Evolutionary conservation across 331 rosid genomes (phyloP).

Genomic region (Pyrus hybrid): DNA sequence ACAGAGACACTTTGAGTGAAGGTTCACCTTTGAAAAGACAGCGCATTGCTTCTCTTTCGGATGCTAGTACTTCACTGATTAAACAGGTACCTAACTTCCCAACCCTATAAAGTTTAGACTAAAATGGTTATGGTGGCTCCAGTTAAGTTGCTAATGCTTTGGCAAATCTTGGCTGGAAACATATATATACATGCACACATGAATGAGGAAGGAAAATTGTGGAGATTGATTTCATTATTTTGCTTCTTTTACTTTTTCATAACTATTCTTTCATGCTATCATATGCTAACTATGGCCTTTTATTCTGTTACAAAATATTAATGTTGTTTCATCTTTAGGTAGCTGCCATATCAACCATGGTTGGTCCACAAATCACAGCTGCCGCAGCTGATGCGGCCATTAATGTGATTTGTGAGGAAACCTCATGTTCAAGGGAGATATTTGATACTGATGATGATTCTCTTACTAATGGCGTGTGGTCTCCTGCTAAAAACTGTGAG

Average conservation of each 20-base stretch:
- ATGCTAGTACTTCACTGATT: constrained; percentile 67
- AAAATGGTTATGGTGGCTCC: background rate
- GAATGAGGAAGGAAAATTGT: background rate
- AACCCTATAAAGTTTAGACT: background rate
- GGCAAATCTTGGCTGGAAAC: background rate
- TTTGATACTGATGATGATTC: constrained; percentile 47
- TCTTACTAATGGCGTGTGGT: constrained; percentile 23
- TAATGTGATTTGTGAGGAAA: constrained; percentile 66
- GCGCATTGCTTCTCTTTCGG: constrained; percentile 37
- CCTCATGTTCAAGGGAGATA: constrained; percentile 58
- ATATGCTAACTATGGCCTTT: background rate
- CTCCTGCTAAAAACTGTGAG: constrained; percentile 22
- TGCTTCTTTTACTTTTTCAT: background rate
- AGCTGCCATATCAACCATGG: constrained; percentile 66
- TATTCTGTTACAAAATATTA: background rate
- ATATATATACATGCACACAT: background rate
- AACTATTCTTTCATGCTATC: background rate
- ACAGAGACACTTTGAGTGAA: constrained; percentile 47
- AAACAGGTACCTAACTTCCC: constrained; percentile 41
- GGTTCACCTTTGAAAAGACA: constrained; percentile 58
- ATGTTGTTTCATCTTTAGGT: constrained; percentile 45
- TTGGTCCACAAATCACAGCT: constrained; percentile 67
- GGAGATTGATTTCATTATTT: background rate
- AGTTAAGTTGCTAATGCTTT: background rate
- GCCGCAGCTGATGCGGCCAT: constrained; percentile 86